Conservation (phyloP, 345 rosid species). For the Physaria fendleri region DNA sequence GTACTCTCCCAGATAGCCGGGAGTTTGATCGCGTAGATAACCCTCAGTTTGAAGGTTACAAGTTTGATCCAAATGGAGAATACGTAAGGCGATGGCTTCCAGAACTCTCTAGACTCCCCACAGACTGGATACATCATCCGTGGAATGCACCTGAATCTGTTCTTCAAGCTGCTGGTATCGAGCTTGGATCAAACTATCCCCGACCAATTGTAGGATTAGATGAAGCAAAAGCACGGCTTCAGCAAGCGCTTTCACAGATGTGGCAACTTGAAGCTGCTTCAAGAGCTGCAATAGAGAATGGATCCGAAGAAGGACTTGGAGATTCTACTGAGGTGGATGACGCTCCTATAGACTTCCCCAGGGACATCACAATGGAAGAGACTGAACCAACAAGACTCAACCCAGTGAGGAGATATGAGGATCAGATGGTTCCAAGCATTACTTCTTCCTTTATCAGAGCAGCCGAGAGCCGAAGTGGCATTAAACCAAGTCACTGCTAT, state of each 20-base stretch:
- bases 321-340: conserved; percentile 72
- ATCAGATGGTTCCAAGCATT: conserved; percentile 98
- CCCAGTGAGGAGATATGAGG: conserved; percentile 54
- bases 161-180: conserved; percentile 95
- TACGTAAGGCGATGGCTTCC: conserved; percentile 98
- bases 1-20: conserved; percentile 91
- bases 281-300: conserved; percentile 88
- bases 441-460: conserved; percentile 69
- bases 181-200: conserved; percentile 95
- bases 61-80: conserved; percentile 88
- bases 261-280: conserved; percentile 97
- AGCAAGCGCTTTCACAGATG: conserved; percentile 81
- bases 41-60: conserved; percentile 96
- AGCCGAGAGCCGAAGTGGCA: conserved; percentile 36
- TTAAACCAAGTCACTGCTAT: conserved; percentile 37
- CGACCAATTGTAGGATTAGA: conserved; percentile 72
- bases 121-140: conserved; percentile 99
- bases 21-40: conserved; percentile 87
- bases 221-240: conserved; percentile 78
- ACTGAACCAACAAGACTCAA: conserved; percentile 70
- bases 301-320: conserved; percentile 96
- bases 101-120: conserved; percentile 89
- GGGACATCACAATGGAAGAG: conserved; percentile 44
- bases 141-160: conserved; percentile 94
- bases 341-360: conserved; percentile 59